Base-by-base conservation (phyloP, 1,284 basidiomycete species). In the Trichosporon sp. region DNA sequence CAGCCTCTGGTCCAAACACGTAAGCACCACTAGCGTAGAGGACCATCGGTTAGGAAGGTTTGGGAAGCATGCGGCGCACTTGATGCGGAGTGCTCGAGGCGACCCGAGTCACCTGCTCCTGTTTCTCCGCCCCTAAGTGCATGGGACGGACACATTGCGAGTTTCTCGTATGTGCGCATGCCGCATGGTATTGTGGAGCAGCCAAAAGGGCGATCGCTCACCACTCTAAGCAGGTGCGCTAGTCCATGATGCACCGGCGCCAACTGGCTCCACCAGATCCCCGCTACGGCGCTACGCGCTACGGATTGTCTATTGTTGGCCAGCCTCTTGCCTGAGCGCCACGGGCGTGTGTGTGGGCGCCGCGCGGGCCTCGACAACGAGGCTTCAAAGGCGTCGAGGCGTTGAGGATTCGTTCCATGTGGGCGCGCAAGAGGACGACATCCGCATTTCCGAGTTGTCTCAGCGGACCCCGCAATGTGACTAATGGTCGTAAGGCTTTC, bases 401-500 rank as follows among this genome's bases (percentile, higher is more conserved):
- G n/a, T 54, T 21, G 19, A 26, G 19, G n/a, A 16, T n/a, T 4
- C 11, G 40, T 11, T 46, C 16, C 43, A 46, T 46, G 43, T 46
- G 43, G 51, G 21, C 51, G 19, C 7, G 19, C 19, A 19, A 7
- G 19, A 54, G 51, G n/a, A 54, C 40, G 43, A 46, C 51, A 54
- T 54, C 51, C 51, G n/a, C 21, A 21, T 26, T 10, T 54, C 51
- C 51, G 21, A 26, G 3, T 8, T 54, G 51, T 54, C 51, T 54
- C 51, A 54, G 51, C 51, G 51, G 19, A 54, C 21, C 51, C 43
- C 51, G 51, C 51, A 16, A 54, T 54, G 51, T 54, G 51, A 54
- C 21, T 54, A 26, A 54, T 54, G 51, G 51, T 54, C 51, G 51
- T 16, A 26, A 54, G 51, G 51, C 51, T 21, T 16, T 51, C 16